Base-by-base conservation (phyloP, 306 rosid genomes). In the Cucurbita ficifolia region DNA sequence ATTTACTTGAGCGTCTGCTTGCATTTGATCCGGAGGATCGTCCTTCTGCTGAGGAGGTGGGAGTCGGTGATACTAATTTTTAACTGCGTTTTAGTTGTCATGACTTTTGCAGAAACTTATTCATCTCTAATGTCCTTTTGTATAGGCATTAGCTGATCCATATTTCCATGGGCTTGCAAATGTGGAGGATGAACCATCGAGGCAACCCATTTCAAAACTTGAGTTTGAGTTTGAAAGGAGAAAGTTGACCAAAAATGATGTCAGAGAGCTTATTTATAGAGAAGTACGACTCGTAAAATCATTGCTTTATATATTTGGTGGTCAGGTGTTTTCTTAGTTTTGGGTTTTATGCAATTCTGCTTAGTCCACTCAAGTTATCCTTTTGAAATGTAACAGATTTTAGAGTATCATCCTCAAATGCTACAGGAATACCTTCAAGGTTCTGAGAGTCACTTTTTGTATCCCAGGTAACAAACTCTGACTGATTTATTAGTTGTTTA, bases 321-420 rank as follows among this genome's bases (percentile, higher is more conserved):
- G 4, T 6, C 45, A 10, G 40, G 33, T 73, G 10, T 24, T 57
- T 19, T 40, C 16, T 55, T 24, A 16, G 55, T 14, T 74, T 16
- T 22, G 21, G 24, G 17, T 11, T 29, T 29, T 16, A 50, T 17
- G 29, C 42, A 48, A 29, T 45, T 70, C 16, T 70, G 57, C 16
- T 72, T 72, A 35, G 51, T 18, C 33, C 46, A 79, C 70, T 53
- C 61, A 70, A 70, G 45, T 18, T 55, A 74, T 38, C n/a, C 64
- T 54, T 29, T 22, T 60, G 40, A 76, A 76, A 50, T 73, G 16
- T 73, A 7, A 69, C 82, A 88, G 92, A 88, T 88, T 72, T 81
- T 88, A 56, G 92, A 88, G 82, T 88, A 88, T 82, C 90, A 88
- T 79, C 92, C 92, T 19, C 85, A 84, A 78, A 88, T 88, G 90